These are phyloP conservation scores for Roridomyces roridus DNA, from an alignment of 768 basidiomycete genomes.

Conservation along the genomic window DNA sequence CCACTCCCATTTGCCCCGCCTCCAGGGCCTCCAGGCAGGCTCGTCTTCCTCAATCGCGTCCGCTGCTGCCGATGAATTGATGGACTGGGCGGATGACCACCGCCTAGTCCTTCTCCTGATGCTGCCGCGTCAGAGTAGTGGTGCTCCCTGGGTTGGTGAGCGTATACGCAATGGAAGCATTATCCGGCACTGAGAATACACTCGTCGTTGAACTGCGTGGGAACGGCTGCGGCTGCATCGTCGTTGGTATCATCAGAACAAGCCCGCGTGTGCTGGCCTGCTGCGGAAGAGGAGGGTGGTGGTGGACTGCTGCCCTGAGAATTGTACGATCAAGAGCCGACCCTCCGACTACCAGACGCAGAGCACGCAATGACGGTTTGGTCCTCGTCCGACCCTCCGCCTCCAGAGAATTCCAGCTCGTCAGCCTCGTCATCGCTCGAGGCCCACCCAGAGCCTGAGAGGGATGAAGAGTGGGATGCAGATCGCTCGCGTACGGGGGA, in stretches of 20 bases:
- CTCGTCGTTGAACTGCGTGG: constrained; percentile 68
- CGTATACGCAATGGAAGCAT: constrained; percentile 21
- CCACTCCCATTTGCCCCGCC: constrained; percentile 29
- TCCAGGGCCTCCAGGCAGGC: constrained; percentile 61
- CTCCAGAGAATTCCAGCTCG: constrained; percentile 46
- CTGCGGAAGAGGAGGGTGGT: constrained; percentile 28
- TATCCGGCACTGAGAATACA: constrained; percentile 59
- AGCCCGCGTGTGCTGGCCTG: too few species aligned
- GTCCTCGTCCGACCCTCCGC: constrained; percentile 66
- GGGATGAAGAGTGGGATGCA: too few species aligned
- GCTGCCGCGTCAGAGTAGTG: constrained; percentile 45
- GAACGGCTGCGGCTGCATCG: constrained; percentile 37
- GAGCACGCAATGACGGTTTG: constrained; percentile 69
- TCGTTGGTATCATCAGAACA: background rate
- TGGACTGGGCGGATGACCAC: constrained; percentile 60
- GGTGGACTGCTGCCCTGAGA: constrained; percentile 39
- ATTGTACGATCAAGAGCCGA: constrained; percentile 32
- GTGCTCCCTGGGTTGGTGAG: constrained; percentile 29
- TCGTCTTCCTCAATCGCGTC: constrained; percentile 78
- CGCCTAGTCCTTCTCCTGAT: background rate
- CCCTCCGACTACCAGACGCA: constrained; percentile 39
- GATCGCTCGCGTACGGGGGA: constrained; percentile 1
- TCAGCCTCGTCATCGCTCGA: constrained; percentile 52
- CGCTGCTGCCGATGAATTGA: constrained; percentile 67
- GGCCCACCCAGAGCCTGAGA: constrained; percentile 4